Evolutionary conservation across 495 filamentous ascomycete species (phyloP), one percentile per base, ranked within the genome.

Genomic region (Filosporella fistucella): DNA sequence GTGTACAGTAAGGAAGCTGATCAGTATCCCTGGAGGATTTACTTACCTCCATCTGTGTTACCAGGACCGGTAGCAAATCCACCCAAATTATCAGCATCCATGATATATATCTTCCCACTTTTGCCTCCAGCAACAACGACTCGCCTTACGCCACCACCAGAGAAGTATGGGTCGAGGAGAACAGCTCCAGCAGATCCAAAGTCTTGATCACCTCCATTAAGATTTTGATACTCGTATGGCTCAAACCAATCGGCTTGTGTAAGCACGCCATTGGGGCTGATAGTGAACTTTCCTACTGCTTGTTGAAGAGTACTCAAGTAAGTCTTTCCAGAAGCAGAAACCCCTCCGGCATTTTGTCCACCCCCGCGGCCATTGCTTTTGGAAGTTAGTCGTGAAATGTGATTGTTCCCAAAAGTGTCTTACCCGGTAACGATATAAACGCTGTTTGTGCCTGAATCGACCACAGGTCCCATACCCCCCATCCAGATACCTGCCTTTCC

Each of bases 401-500:
- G 4, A 39, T 20, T 18, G 52, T 58, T 46, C 46, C 26, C n/a
- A n/a, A n/a, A n/a, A n/a, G n/a, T n/a, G n/a, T n/a, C n/a, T n/a
- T n/a, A n/a, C n/a, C 68, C 66, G 21, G 69, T 70, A 17, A 62
- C 68, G 36, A 60, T 57, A 50, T 70, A 72, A 23, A 71, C 30
- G 10, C 69, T 54, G 24, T 55, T 52, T 13, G 32, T 38, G 23
- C n/a, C 24, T 7, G 60, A 59, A 54, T 71, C 70, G 13, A 59
- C 59, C 17, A 66, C 56, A 1, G 69, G 8, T 3, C 63, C 59
- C 62, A 67, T 66, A 6, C 70, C 70, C 38, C 60, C 60, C 59
- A 61, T 58, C 69, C 67, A 72, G 38, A 74, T 65, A 13, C 70
- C 69, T 9, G 60, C 65, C 40, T 67, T 61, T 34, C 66, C 68